Evolutionary conservation across 257 asterid species (phyloP).

Genomic region (Salvia rosmarinus): DNA sequence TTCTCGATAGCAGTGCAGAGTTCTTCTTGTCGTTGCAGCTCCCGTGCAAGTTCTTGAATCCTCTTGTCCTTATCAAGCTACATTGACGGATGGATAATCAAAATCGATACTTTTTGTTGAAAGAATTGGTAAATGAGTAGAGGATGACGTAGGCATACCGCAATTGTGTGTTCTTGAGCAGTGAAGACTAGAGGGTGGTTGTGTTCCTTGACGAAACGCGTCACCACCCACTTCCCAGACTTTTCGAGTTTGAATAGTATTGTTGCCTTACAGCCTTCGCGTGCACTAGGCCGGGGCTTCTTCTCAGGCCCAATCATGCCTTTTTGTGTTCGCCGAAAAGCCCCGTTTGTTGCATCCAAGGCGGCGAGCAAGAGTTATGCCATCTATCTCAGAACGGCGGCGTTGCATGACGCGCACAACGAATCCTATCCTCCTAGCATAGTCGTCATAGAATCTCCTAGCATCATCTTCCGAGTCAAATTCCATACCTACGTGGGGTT

Average conservation of each 20-base stretch:
- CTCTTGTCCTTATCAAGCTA: slow-evolving; percentile 64
- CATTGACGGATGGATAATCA: not conserved
- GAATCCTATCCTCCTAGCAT: slow-evolving; percentile 58
- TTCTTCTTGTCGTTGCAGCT: slow-evolving; percentile 62
- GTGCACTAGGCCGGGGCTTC: slow-evolving; percentile 53
- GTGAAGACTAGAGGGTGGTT: slow-evolving; percentile 56
- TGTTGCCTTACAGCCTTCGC: slow-evolving; percentile 69
- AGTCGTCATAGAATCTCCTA: slow-evolving; percentile 52
- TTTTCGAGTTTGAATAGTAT: slow-evolving; percentile 58
- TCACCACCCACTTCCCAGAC: slow-evolving; percentile 63
- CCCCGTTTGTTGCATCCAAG: slow-evolving; percentile 73
- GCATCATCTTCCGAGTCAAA: slow-evolving; percentile 66
- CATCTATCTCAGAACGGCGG: slow-evolving; percentile 63
- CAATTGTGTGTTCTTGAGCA: slow-evolving; percentile 32
- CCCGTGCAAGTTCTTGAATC: slow-evolving; percentile 57
- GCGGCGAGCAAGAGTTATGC: slow-evolving; percentile 63
- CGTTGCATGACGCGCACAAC: slow-evolving; percentile 66
- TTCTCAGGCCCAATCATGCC: slow-evolving; percentile 48
- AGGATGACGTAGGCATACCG: slow-evolving; percentile 46
- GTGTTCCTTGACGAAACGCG: slow-evolving; percentile 67
- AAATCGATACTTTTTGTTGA: too few species aligned
- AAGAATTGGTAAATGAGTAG: not conserved
- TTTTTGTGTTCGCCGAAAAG: slow-evolving; percentile 45
- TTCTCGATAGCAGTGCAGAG: slow-evolving; percentile 54
- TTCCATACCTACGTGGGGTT: slow-evolving; percentile 67